Evolutionary conservation across 306 rosid species (phyloP).

Genomic region (Prosopis cineraria): DNA sequence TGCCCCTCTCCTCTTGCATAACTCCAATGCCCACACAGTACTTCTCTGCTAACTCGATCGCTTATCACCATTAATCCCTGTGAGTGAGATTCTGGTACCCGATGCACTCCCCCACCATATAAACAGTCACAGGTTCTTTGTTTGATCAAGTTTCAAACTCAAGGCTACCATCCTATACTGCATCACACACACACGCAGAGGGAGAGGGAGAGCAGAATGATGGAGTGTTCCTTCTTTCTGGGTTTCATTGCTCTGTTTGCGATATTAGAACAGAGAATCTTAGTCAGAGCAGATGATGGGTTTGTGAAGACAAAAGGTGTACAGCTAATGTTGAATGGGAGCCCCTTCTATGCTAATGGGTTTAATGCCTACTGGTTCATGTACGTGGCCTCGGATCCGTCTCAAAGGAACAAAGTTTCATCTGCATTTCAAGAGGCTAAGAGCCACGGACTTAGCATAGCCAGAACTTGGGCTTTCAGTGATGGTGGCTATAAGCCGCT

Average conservation of each 20-base stretch:
- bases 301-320: constrained; percentile 76
- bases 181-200: background rate
- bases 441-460: constrained; percentile 62
- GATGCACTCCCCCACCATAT: background rate
- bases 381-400: constrained; percentile 78
- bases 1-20: background rate
- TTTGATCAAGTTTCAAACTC: background rate
- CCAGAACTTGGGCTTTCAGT: constrained; percentile 93
- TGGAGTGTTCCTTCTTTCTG: constrained; percentile 43
- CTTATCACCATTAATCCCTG: background rate
- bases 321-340: constrained; percentile 66
- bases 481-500: constrained; percentile 77
- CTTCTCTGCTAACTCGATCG: background rate
- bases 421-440: constrained; percentile 71
- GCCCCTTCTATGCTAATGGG: constrained; percentile 80
- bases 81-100: background rate
- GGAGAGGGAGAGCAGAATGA: constrained; percentile 20
- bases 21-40: background rate
- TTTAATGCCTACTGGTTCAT: constrained; percentile 95
- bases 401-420: constrained; percentile 71
- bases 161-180: background rate
- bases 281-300: constrained; percentile 52
- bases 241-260: constrained; percentile 40
- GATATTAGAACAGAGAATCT: constrained; percentile 26
- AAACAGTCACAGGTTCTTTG: background rate